Conservation (phyloP, 1,139 yeast species). For the Sugiyamaella japonica region DNA sequence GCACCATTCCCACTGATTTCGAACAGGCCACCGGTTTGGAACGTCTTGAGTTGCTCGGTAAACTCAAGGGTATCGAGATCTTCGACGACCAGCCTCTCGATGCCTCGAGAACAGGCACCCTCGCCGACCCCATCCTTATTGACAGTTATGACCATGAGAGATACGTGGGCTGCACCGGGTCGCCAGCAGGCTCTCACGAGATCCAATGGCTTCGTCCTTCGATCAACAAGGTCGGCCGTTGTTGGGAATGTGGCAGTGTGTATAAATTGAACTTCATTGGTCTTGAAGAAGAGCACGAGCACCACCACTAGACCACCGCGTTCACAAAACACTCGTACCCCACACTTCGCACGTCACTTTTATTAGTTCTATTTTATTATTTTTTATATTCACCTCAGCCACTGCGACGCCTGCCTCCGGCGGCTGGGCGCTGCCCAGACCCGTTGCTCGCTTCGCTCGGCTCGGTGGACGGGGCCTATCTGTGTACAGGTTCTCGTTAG, state of each 20-base stretch:
- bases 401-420: neutral
- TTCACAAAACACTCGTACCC: neutral
- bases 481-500: too few species aligned
- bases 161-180: conserved; percentile 97
- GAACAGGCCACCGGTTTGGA: conserved; percentile 99
- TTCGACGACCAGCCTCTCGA: conserved; percentile 91
- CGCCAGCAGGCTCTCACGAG: conserved; percentile 88
- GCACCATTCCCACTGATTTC: conserved; percentile 85
- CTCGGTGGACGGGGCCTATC: neutral
- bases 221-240: conserved; percentile 80
- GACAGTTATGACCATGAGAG: conserved; percentile 92
- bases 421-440: conserved; percentile 9
- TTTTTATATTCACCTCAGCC: conserved; percentile 3
- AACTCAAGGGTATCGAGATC: conserved; percentile 92
- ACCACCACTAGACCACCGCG: conserved; percentile 36
- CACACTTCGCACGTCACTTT: neutral
- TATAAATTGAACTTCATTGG: conserved; percentile 89
- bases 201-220: conserved; percentile 94
- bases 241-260: conserved; percentile 99
- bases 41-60: conserved; percentile 93
- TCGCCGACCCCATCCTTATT: conserved; percentile 80
- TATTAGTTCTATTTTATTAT: conserved; percentile 8
- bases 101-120: conserved; percentile 84
- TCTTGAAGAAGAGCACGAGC: conserved; percentile 59
- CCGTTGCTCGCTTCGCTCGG: conserved; percentile 1